These are phyloP conservation scores for Sapria himalayana DNA, from an alignment of 345 rosid genomes.

Conservation along the genomic window DNA sequence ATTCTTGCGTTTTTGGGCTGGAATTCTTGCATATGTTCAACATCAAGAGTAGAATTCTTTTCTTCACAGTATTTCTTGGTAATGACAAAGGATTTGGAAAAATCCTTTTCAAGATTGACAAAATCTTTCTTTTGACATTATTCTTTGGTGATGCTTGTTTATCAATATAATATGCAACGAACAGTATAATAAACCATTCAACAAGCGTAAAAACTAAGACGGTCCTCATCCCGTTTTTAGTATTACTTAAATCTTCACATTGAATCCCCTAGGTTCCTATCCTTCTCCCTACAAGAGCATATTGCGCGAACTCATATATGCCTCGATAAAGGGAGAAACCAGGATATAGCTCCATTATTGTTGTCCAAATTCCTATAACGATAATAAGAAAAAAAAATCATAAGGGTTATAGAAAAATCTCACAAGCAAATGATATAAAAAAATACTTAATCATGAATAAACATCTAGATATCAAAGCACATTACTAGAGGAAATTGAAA, in stretches of 20 bases:
- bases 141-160: constrained; percentile 29
- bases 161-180: constrained; percentile 53
- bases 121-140: too few relatives aligned
- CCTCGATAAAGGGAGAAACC: constrained; percentile 76
- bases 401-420: too few relatives aligned
- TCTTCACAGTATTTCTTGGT: too few relatives aligned
- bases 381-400: constrained; percentile 5
- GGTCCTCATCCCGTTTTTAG: constrained; percentile 39
- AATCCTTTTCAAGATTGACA: too few relatives aligned
- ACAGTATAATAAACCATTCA: constrained; percentile 54
- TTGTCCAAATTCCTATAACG: constrained; percentile 43
- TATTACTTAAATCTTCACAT: constrained; percentile 41
- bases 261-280: constrained; percentile 50
- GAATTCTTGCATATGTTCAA: constrained; percentile 23
- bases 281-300: constrained; percentile 23
- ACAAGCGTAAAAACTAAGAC: constrained; percentile 35
- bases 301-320: constrained; percentile 51
- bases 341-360: constrained; percentile 60
- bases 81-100: too few relatives aligned
- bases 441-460: too few relatives aligned
- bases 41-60: constrained; percentile 30
- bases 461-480: too few relatives aligned
- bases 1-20: constrained; percentile 35
- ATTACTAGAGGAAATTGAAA: neutral
- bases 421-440: too few relatives aligned